A percentile compares a stretch with the other conserved stretches of the same genome.
Conservation (phyloP, 2,329 filamentous ascomycete genomes). For the Colletotrichum lindemuthianum region DNA sequence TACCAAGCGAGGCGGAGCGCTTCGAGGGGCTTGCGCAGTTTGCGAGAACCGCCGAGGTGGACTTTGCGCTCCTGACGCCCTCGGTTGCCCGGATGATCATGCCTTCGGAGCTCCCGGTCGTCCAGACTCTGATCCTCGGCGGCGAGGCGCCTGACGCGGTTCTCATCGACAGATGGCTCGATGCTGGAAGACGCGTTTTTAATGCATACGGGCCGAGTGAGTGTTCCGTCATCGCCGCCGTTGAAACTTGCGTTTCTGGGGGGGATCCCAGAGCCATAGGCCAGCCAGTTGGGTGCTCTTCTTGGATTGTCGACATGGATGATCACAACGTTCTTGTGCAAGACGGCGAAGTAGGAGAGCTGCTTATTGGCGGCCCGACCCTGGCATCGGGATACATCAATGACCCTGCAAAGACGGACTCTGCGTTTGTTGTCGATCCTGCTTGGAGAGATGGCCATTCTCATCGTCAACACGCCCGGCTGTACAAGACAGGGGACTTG, state of each 20-base stretch:
- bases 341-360: slow-evolving; percentile 37
- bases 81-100: slow-evolving; percentile 31
- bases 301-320: slow-evolving; percentile 37
- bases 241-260: slow-evolving; percentile 2
- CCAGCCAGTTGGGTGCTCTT: slow-evolving; percentile 23
- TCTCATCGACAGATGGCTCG: neutral
- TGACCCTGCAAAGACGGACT: neutral
- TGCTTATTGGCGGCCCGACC: slow-evolving; percentile 34
- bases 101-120: neutral
- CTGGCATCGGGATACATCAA: slow-evolving; percentile 1
- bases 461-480: neutral
- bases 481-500: slow-evolving; percentile 40
- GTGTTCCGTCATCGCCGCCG: slow-evolving; percentile 14
- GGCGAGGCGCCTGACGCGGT: slow-evolving; percentile 30
- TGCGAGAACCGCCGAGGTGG: slow-evolving; percentile 28
- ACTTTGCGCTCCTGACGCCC: slow-evolving; percentile 31
- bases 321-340: slow-evolving; percentile 34
- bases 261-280: slow-evolving; percentile 38
- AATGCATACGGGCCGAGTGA: slow-evolving; percentile 24
- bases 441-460: neutral
- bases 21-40: slow-evolving; percentile 36
- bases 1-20: slow-evolving; percentile 31
- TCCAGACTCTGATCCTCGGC: slow-evolving; percentile 8
- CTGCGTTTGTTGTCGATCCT: neutral
- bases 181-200: neutral